A percentile compares a stretch with the other conserved stretches of the same genome.
These are phyloP conservation scores for Neckera pumila DNA, from an alignment of 225 moss, liverwort and hornwort genomes.

Conservation along the genomic window DNA sequence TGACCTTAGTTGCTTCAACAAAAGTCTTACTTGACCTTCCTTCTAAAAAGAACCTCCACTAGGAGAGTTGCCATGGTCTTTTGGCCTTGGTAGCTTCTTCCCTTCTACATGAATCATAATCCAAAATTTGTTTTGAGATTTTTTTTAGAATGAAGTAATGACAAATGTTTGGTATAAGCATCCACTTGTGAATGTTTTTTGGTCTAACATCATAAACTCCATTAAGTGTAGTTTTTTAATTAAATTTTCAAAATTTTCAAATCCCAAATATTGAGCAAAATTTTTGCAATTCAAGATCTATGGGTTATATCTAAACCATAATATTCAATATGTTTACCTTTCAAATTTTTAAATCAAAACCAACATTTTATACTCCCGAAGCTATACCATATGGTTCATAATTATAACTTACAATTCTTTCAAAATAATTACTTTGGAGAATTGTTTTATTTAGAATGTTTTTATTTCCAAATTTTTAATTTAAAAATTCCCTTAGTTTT, in stretches of 20 bases:
- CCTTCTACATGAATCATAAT: too few relatives aligned
- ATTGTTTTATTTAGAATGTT: not conserved
- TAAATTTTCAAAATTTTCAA: not conserved
- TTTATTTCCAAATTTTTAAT: rapidly evolving
- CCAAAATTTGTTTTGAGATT: not conserved
- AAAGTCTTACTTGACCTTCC: too few relatives aligned
- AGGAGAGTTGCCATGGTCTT: too few relatives aligned
- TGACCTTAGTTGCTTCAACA: too few relatives aligned
- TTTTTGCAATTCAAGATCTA: not conserved
- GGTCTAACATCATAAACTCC: not conserved
- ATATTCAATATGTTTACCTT: not conserved
- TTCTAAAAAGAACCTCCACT: too few relatives aligned
- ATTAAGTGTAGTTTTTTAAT: not conserved
- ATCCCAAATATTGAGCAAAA: not conserved
- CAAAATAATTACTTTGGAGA: not conserved
- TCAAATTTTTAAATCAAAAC: not conserved
- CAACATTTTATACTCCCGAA: not conserved
- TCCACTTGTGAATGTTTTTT: not conserved
- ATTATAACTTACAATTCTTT: not conserved
- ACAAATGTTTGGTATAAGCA: not conserved
- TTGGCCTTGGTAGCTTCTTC: too few relatives aligned
- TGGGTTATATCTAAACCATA: not conserved
- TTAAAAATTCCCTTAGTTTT: not conserved
- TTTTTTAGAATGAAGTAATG: not conserved
- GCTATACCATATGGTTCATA: not conserved